Conservation (phyloP, 1,139 yeast species). For the Candida sp. region DNA sequence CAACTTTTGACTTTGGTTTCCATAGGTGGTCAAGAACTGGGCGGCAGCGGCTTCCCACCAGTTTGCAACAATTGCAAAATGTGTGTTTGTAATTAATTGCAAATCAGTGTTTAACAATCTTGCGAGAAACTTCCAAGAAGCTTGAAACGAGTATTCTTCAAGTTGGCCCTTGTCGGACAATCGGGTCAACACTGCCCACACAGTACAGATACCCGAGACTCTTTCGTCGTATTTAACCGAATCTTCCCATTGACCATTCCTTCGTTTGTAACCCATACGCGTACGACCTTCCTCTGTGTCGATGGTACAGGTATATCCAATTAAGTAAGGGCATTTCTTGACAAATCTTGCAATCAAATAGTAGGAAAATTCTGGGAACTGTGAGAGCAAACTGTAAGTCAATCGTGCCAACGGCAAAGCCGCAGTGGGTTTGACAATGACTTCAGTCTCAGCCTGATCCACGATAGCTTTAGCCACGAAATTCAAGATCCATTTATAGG, state of each 20-base stretch:
- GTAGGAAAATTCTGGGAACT: constrained; percentile 65
- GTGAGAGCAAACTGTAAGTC: constrained; percentile 50
- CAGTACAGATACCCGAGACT: constrained; percentile 77
- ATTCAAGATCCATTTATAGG: constrained; percentile 72
- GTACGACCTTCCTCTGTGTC: constrained; percentile 81
- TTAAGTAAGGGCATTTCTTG: constrained; percentile 85
- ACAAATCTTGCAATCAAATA: constrained; percentile 76
- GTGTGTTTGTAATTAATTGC: constrained; percentile 56
- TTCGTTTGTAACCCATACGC: constrained; percentile 86
- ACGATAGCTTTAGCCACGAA: constrained; percentile 82
- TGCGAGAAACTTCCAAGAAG: constrained; percentile 79
- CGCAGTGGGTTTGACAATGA: constrained; percentile 72
- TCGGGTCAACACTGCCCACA: constrained; percentile 73
- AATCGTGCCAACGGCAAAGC: constrained; percentile 79
- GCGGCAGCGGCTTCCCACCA: constrained; percentile 92
- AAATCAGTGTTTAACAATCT: constrained; percentile 59
- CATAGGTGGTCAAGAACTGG: constrained; percentile 54
- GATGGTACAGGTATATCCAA: constrained; percentile 73
- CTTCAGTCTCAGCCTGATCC: constrained; percentile 92
- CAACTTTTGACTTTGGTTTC: constrained; percentile 67
- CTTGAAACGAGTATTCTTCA: constrained; percentile 17
- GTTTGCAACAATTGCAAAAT: constrained; percentile 66
- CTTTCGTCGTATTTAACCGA: constrained; percentile 77
- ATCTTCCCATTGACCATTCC: constrained; percentile 73
- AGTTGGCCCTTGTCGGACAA: constrained; percentile 17